Percentiles rank a stretch among this genome's conserved stretches.
Conservation (phyloP, 75 land plant genomes). For the Selaginella tamariscina region DNA sequence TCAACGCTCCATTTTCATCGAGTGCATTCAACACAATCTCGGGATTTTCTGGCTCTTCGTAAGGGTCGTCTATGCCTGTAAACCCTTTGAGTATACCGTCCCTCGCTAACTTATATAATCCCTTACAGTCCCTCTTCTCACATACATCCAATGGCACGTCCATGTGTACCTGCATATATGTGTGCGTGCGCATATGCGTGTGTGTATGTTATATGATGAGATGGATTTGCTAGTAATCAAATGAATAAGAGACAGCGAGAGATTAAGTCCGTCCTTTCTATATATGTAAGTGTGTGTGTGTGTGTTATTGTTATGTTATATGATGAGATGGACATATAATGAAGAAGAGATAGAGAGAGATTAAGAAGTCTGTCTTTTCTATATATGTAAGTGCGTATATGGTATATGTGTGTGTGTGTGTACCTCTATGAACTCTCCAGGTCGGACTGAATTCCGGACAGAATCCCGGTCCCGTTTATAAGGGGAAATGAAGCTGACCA, state of each 20-base stretch:
- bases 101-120: constrained; percentile 19
- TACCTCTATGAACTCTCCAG: constrained; percentile 7
- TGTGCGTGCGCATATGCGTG: neutral
- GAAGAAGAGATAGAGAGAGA: too few species aligned
- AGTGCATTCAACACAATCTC: neutral
- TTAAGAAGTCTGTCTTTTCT: too few species aligned
- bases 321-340: too few species aligned
- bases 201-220: too few species aligned
- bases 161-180: constrained; percentile 17
- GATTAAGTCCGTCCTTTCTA: too few species aligned
- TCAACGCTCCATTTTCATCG: neutral
- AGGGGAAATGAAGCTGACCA: constrained; percentile 16
- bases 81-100: constrained; percentile 31
- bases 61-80: constrained; percentile 11
- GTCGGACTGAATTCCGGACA: neutral
- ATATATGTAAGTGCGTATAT: too few species aligned
- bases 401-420: too few species aligned
- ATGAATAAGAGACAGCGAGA: too few species aligned
- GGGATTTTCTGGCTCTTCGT: neutral
- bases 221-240: too few species aligned
- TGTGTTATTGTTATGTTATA: too few species aligned
- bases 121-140: constrained; percentile 17
- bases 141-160: constrained; percentile 17
- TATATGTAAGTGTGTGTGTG: too few species aligned
- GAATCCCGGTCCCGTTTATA: constrained; percentile 9